Conservation (phyloP, 2,329 filamentous ascomycete genomes). For the Neonectria punicea region DNA sequence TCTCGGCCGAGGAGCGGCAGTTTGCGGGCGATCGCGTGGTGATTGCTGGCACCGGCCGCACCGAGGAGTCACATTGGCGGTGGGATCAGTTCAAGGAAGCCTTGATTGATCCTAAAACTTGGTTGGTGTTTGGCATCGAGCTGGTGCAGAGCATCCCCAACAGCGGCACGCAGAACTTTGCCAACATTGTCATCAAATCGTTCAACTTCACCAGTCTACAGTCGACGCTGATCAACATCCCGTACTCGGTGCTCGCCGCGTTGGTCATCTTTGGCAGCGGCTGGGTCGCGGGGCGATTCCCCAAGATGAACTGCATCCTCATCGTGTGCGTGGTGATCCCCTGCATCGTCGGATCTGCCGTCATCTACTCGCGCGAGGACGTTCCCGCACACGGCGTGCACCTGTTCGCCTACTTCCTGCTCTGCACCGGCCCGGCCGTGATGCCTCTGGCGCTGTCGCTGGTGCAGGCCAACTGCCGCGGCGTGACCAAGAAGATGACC, state of each 20-base stretch:
- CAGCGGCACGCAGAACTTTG: constrained; percentile 69
- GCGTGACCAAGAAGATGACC: constrained; percentile 70
- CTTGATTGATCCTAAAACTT: constrained; percentile 67
- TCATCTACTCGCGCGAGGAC: constrained; percentile 60
- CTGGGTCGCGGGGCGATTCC: constrained; percentile 62
- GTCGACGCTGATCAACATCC: constrained; percentile 67
- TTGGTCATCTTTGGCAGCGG: constrained; percentile 59
- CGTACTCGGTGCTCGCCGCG: constrained; percentile 64
- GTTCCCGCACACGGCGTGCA: constrained; percentile 54
- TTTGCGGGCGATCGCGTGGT: constrained; percentile 59
- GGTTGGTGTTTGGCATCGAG: constrained; percentile 65
- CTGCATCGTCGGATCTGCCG: constrained; percentile 62
- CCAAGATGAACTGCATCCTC: constrained; percentile 62
- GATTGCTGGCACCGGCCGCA: constrained; percentile 63
- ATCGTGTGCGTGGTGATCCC: constrained; percentile 61
- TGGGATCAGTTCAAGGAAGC: constrained; percentile 64
- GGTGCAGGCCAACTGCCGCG: constrained; percentile 65
- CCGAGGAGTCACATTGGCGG: constrained; percentile 59
- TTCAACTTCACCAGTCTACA: constrained; percentile 66
- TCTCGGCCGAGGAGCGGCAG: constrained; percentile 62
- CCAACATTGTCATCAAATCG: constrained; percentile 65
- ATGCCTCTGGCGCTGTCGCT: constrained; percentile 66
- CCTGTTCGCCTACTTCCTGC: constrained; percentile 67
- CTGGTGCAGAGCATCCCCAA: constrained; percentile 67
- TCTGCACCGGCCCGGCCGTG: constrained; percentile 62